Evolutionary conservation across 2,329 filamentous ascomycete genomes (phyloP).

Genomic region (Cercospora janseana): DNA sequence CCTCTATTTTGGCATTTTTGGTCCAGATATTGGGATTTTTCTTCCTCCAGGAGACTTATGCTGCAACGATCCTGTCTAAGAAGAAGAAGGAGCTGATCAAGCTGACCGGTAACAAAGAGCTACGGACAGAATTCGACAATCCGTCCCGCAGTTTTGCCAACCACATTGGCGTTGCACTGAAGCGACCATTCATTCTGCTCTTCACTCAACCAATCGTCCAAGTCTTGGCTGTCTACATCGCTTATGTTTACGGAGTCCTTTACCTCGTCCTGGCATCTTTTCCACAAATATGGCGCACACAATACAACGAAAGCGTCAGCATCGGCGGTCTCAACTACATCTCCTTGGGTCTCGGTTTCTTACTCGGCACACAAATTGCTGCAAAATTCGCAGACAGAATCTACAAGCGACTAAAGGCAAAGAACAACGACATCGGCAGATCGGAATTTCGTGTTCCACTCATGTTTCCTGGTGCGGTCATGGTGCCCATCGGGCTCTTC

Average conservation of each 20-base stretch:
- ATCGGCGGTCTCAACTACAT: constrained; percentile 43
- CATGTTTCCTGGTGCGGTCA: constrained; percentile 55
- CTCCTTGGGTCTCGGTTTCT: constrained; percentile 61
- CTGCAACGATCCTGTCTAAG: constrained; percentile 58
- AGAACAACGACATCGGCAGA: constrained; percentile 40
- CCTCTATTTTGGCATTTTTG: constrained; percentile 60
- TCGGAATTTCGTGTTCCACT: constrained; percentile 50
- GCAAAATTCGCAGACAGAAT: constrained; percentile 40
- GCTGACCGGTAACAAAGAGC: constrained; percentile 59
- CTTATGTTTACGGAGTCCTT: constrained; percentile 42
- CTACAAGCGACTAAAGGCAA: constrained; percentile 40
- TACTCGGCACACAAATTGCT: constrained; percentile 49
- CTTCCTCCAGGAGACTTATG: constrained; percentile 65
- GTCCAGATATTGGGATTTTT: constrained; percentile 63
- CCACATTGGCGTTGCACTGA: constrained; percentile 36
- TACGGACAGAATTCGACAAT: constrained; percentile 52
- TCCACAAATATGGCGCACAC: constrained; percentile 34
- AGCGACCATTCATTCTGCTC: constrained; percentile 39
- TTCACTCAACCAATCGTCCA: constrained; percentile 41
- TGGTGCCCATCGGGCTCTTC: constrained; percentile 56
- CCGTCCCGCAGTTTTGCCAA: constrained; percentile 36
- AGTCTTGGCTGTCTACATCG: constrained; percentile 40
- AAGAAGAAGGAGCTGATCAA: constrained; percentile 59
- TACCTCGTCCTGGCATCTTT: constrained; percentile 41
- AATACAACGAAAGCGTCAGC: constrained; percentile 30